Base-by-base conservation (phyloP, 106 monocot genomes). In the Cymbidium sinense region DNA sequence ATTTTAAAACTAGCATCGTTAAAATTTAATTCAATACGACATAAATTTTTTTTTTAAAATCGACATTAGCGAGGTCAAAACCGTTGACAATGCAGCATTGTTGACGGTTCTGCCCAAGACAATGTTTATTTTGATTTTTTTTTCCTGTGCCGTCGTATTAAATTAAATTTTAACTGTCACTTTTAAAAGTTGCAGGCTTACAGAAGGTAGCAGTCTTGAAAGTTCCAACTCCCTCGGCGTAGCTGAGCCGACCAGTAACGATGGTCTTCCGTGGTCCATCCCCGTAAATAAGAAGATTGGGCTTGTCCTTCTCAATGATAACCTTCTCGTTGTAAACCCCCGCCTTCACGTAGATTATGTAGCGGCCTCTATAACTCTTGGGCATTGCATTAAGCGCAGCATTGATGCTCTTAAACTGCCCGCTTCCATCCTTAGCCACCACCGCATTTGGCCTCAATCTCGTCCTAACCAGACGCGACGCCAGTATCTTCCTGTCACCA, bases 291-390 rank as follows among this genome's bases (percentile, higher is more conserved):
- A 77, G 84, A 15, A 92, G 20, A 50, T 89, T 89, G 31, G 34
- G n/a, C 80, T 50, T 82, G 2, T 52, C 1, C 87, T 85, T 83
- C 18, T 52, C 31, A 7, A 90, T 51, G 64, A 78, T 21, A 20
- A 87, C 82, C 29, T 78, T 58, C 78, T 90, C 89, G 5, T 72
- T 12, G 74, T 90, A 90, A 18, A 76, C 39, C 0, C 89, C 89
- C 21, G 89, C 84, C 87, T 90, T 90, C 41, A 90, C 89, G 55
- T 90, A 87, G 75, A 90, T 90, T 36, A 87, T 82, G 77, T 78
- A 85, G 39, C 87, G 73, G 0, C 77, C 81, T 1, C 13, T 36
- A 33, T 75, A 50, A 3, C 25, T 2, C 78, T 78, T 76, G 12
- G 87, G 87, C 41, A 85, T 34, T 21, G 83, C 74, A 31, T 70